Base-by-base conservation (phyloP, 1,284 basidiomycete species). In the Leucoagaricus sp. region DNA sequence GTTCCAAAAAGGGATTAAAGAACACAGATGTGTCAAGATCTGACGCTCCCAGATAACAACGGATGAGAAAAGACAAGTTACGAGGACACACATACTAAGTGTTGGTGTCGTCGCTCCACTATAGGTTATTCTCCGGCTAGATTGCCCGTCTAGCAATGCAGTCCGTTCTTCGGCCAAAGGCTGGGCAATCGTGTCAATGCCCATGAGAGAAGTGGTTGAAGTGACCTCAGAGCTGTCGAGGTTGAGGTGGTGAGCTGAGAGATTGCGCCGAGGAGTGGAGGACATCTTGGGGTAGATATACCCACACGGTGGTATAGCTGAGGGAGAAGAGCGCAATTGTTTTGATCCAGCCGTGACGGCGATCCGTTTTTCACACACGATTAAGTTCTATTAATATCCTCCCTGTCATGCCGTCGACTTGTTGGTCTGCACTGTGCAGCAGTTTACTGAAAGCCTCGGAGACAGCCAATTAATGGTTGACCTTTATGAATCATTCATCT, bases 121-220 rank as follows among this genome's bases (percentile, higher is more conserved):
- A 33, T 61, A 61, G 31, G 55, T 49, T 12, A 41, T 19, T 47
- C 34, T 49, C 25, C 29, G 28, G 19, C 42, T 41, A 23, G 55
- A 21, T 15, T 55, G 38, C 15, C 7, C 41, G 29, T 61, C 60
- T 28, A 61, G 26, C 33, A 61, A 40, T 28, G 54, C 55, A 8
- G 58, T 55, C n/a, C 53, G 42, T 31, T 59, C 55, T 28, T 61
- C 60, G 13, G 47, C 21, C 9, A 12, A 19, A 19, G 44, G 19
- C 4, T 23, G 41, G 4, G 19, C 45, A 15, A 42, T 49, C n/a
- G 58, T 41, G 46, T 61, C 60, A 26, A 61, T 59, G 31, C 55
- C 58, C 55, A 59, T 58, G 28, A 61, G 58, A 17, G 57, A 57
- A 19, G 44, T 55, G 8, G 49, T 38, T 4, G 57, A 61, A 21